A percentile compares a stretch with the other conserved stretches of the same genome.
Evolutionary conservation across 2,329 filamentous ascomycete genomes (phyloP).

Genomic region (Teratosphaeria pseudoeucalypti): DNA sequence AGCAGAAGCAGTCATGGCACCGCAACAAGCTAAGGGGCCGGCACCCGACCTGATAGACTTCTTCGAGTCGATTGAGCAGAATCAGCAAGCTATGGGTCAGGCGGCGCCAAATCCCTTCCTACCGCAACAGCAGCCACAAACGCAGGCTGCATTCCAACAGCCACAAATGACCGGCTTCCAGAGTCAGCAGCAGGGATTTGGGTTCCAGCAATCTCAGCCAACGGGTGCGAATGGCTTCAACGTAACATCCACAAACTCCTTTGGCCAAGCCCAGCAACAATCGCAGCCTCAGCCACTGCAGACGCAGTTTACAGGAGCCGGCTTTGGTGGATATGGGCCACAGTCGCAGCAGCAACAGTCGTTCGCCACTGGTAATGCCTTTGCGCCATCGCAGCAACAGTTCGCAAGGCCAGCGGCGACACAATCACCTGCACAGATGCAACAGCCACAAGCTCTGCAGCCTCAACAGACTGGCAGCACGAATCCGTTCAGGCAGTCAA

Average conservation of each 20-base stretch:
- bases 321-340: constrained; percentile 55
- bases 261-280: constrained; percentile 22
- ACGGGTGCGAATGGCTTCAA: constrained; percentile 32
- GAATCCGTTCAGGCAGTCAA: constrained; percentile 91
- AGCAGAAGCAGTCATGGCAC: constrained; percentile 12
- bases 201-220: constrained; percentile 12
- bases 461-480: constrained; percentile 52
- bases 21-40: constrained; percentile 44
- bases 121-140: constrained; percentile 20
- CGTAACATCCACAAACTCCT: constrained; percentile 25
- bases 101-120: constrained; percentile 5
- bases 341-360: constrained; percentile 47
- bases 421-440: constrained; percentile 26
- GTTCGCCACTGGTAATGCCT: neutral
- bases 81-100: constrained; percentile 54
- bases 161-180: constrained; percentile 16
- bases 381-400: constrained; percentile 41
- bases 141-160: constrained; percentile 13
- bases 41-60: constrained; percentile 83
- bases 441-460: constrained; percentile 39
- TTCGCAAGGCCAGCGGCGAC: constrained; percentile 19
- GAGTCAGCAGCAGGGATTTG: constrained; percentile 12
- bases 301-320: constrained; percentile 58
- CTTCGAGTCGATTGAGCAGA: constrained; percentile 85
- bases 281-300: constrained; percentile 39